A percentile compares a stretch with the other conserved stretches of the same genome.
phyloP scores from a whole-genome alignment of 75 land plant genomes.

The Selaginella tamariscina region DNA sequence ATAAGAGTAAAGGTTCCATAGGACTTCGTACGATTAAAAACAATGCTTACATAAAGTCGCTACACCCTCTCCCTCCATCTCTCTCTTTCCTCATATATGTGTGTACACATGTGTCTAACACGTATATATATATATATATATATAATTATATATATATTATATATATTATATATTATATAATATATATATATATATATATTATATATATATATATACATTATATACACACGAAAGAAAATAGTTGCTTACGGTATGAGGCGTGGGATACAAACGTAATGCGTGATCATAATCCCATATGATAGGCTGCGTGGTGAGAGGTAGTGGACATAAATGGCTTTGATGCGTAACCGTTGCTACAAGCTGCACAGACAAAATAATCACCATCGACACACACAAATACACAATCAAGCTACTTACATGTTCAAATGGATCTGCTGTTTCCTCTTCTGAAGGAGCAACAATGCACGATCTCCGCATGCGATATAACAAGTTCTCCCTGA shows the following conservation, averaged over 20 bases:
- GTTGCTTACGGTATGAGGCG: conserved; percentile 66
- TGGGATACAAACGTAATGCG: conserved; percentile 72
- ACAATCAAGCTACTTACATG: conserved; percentile 35
- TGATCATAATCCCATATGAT: conserved; percentile 98
- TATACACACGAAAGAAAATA: not conserved
- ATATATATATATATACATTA: too few relatives aligned
- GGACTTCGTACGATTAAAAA: too few relatives aligned
- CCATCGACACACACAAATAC: not conserved
- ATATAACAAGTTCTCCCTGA: conserved; percentile 93
- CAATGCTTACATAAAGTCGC: too few relatives aligned
- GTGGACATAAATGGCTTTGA: conserved; percentile 98
- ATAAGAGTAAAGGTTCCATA: too few relatives aligned
- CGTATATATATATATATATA: too few relatives aligned
- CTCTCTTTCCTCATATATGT: too few relatives aligned
- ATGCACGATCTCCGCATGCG: conserved; percentile 85
- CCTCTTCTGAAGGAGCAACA: conserved; percentile 71
- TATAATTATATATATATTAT: too few relatives aligned
- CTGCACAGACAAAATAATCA: conserved; percentile 31
- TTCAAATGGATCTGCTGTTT: conserved; percentile 88
- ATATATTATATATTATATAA: too few relatives aligned
- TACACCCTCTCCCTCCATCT: too few relatives aligned
- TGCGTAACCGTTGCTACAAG: conserved; percentile 90
- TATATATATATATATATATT: too few relatives aligned
- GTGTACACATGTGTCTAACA: too few relatives aligned
- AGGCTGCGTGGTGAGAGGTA: conserved; percentile 85